Percentiles rank a stretch among this genome's conserved stretches.
These are phyloP conservation scores for Ustilago crameri DNA, from an alignment of 1,284 basidiomycete species.

Conservation along the genomic window DNA sequence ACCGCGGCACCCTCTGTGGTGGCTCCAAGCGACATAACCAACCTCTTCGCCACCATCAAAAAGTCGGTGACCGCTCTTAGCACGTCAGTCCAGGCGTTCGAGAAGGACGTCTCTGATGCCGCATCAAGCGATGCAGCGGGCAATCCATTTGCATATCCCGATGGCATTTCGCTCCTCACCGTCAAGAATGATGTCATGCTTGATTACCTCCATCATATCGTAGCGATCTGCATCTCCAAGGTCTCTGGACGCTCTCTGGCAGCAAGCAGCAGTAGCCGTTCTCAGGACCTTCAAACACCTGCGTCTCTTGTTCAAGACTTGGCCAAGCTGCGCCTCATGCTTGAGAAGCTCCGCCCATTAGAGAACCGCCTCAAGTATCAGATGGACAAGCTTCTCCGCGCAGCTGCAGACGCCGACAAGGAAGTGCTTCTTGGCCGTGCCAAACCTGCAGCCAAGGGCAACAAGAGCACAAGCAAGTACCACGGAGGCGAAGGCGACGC, in stretches of 20 bases:
- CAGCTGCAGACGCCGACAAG: constrained; percentile 52
- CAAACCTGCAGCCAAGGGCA: constrained; percentile 8
- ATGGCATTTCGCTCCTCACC: constrained; percentile 89
- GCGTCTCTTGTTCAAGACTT: too few relatives aligned
- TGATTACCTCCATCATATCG: constrained; percentile 86
- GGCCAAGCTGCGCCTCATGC: constrained; percentile 23
- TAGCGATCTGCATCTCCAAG: constrained; percentile 70
- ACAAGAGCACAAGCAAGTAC: constrained; percentile 27
- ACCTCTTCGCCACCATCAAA: constrained; percentile 24
- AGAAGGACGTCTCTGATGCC: constrained; percentile 22
- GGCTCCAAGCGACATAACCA: constrained; percentile 19
- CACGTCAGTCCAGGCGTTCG: constrained; percentile 31
- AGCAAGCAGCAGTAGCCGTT: not conserved
- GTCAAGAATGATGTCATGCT: constrained; percentile 87
- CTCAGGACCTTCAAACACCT: too few relatives aligned
- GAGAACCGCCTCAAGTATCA: constrained; percentile 92
- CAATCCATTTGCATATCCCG: constrained; percentile 49
- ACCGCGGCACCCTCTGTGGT: constrained; percentile 5
- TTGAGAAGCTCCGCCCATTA: constrained; percentile 72
- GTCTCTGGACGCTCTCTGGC: constrained; percentile 51
- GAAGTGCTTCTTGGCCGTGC: constrained; percentile 33
- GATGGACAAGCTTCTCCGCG: constrained; percentile 79
- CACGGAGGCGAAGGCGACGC: constrained; percentile 51
- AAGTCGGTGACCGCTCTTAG: constrained; percentile 36
- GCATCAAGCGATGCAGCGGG: constrained; percentile 11